Evolutionary conservation across 192 early-diverging fungal genomes (phyloP), one percentile per base, ranked within the genome.

Genomic region (Rhizophlyctis rosea): DNA sequence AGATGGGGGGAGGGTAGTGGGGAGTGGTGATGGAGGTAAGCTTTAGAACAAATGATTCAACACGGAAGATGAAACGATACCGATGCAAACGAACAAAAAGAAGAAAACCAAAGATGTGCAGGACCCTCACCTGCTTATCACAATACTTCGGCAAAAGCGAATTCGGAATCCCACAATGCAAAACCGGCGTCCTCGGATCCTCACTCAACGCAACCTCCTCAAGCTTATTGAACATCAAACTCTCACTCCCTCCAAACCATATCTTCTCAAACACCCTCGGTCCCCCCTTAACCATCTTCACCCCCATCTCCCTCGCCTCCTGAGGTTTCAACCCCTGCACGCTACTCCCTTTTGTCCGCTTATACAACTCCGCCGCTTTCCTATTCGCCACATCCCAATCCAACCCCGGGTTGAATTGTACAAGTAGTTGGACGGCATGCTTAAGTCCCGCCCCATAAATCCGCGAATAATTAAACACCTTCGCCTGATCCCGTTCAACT

Each of bases 381-480:
- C 79, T 44, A 33, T 67, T 65, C 1, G 92, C 93, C 50, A 87
- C 85, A 3, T 64, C 72, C 25, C 81, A 65, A 2, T 81, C 67
- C 68, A 95, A 83, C 4, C 83, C 81, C 21, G 90, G 86, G 59
- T 84, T 89, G 73, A 87, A 86, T 50, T 95, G 89, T 59, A 86
- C 66, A 13, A 98, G 75, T 35, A 98, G 69, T 32, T 87, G 78
- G 0, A 84, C 81, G 0, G 94, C 91, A 73, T 91, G 90, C 48
- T 85, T 86, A 23, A 88, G 76, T 4, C 94, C 93, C 2, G 94
- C 96, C 51, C 96, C 96, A 66, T 98, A 98, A 54, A 98, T 94
- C 11, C 96, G 85, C 1, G 82, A 85, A 71, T 98, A 97, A 73
- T 98, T 98, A 71, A 98, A 97, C 14, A 92, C 75, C 70, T 98